Conservation (phyloP, 805 yeast species). For the Metschnikowia vanudenii region DNA sequence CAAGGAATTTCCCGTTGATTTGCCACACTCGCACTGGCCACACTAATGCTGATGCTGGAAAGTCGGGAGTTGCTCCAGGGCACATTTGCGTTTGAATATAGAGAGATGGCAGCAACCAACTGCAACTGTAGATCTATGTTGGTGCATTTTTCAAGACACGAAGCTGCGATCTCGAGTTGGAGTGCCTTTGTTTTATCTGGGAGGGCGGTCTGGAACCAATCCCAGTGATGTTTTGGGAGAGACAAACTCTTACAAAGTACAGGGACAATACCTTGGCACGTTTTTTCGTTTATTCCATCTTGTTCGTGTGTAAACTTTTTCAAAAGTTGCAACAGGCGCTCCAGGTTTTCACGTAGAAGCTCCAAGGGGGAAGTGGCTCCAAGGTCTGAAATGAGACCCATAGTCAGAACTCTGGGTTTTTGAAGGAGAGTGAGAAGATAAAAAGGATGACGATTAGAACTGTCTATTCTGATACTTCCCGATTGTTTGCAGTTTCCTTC, state of each 20-base stretch:
- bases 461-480: no score
- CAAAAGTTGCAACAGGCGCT: slow-evolving; percentile 2
- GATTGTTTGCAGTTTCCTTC: no score
- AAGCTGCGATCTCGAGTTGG: slow-evolving; percentile 11
- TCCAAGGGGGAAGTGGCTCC: slow-evolving; percentile 2
- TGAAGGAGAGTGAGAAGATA: not conserved
- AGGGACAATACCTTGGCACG: not conserved
- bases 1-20: not conserved
- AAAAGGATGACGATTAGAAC: no score
- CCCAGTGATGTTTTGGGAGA: not conserved
- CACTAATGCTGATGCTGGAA: slow-evolving; percentile 5
- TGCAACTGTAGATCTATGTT: slow-evolving; percentile 6
- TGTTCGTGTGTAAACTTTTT: not conserved
- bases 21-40: not conserved
- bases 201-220: slow-evolving; percentile 7
- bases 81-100: slow-evolving; percentile 27
- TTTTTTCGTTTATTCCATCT: not conserved
- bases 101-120: slow-evolving; percentile 14
- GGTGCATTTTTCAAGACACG: slow-evolving; percentile 4
- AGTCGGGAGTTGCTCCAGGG: slow-evolving; percentile 27
- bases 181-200: not conserved
- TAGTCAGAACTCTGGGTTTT: not conserved
- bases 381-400: slow-evolving; percentile 4
- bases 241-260: slow-evolving; percentile 1
- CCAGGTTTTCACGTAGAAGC: slow-evolving; percentile 8